Evolutionary conservation across 768 basidiomycete species (phyloP).

Genomic region (Suillus plorans): DNA sequence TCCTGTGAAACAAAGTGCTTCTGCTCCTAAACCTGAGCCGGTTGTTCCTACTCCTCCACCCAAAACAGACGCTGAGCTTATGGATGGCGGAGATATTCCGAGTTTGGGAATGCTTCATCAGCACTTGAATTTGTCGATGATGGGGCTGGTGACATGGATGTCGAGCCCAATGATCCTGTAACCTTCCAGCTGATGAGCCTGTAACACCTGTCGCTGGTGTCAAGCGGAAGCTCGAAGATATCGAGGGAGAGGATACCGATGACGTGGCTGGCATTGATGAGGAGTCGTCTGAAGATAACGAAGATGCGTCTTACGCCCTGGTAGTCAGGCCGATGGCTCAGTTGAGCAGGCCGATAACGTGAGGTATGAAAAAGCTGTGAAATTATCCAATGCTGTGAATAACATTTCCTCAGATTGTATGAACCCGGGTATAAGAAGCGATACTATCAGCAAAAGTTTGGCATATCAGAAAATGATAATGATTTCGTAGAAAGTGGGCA

Average conservation of each 20-base stretch:
- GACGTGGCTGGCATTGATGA: constrained; percentile 23
- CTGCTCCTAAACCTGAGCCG: constrained; percentile 35
- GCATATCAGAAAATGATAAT: constrained; percentile 63
- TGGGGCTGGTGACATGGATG: constrained; percentile 30
- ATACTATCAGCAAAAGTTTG: constrained; percentile 94
- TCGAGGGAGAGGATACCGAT: constrained; percentile 41
- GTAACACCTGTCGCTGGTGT: constrained; percentile 22
- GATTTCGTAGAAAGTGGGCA: constrained; percentile 73
- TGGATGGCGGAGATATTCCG: constrained; percentile 34
- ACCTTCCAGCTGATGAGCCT: constrained; percentile 22
- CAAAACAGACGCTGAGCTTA: constrained; percentile 24
- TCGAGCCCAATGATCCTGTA: constrained; percentile 13
- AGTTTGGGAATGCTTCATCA: constrained; percentile 29
- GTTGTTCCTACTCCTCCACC: constrained; percentile 28
- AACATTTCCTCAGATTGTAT: constrained; percentile 64
- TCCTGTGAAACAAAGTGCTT: constrained; percentile 39
- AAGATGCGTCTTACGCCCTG: constrained; percentile 53
- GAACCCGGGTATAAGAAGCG: constrained; percentile 95
- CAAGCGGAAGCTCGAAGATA: constrained; percentile 48
- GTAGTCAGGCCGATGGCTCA: constrained; percentile 90
- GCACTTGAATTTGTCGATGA: constrained; percentile 16
- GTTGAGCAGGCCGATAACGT: constrained; percentile 94
- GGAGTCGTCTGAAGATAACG: constrained; percentile 44
- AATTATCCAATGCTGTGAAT: constrained; percentile 3
- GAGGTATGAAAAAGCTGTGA: constrained; percentile 54